Base-by-base conservation (phyloP, 768 basidiomycete genomes). In the Pisolithus orientalis region DNA sequence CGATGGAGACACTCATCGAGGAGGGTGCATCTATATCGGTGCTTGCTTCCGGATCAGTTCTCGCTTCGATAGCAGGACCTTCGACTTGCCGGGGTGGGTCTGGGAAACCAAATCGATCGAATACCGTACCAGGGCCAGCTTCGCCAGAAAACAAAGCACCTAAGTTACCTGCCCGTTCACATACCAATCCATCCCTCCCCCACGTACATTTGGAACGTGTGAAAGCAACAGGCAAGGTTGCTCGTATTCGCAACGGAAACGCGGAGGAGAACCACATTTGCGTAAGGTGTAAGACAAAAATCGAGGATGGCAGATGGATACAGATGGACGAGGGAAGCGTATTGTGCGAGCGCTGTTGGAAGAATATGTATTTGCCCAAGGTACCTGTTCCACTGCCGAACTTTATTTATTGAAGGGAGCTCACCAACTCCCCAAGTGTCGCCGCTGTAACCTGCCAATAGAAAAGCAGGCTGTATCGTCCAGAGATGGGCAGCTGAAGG, bases 311-410 rank as follows among this genome's bases (percentile, higher is more conserved):
- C 57, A 73, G 87, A 59, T 94, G 85, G 91, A 86, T 90, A 54
- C 77, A 75, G 63, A 84, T 83, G 69, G 91, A 85, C 65, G 79
- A 75, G n/a, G 85, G 80, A 52, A 80, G 71, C 38, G 83, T 92
- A 37, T 70, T 96, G 59, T 96, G 94, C 67, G 94, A 94, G 63
- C 71, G 69, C 60, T 94, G 94, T 67, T 96, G 94, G 94, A 96
- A 95, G 76, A 84, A 88, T 62, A 87, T 94, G 85, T 96, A 95
- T 72, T 70, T 96, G 56, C 94, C 94, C 55, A 93, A 92, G 75
- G 90, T 88, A 56, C 39, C 80, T 67, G 37, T 49, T 31, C 16
- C n/a, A 28, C 42, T 46, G 44, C 44, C 47, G 14, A 43, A 25
- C 21, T 2, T 27, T 11, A 17, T 44, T 37, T 48, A 27, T 43